Conservation (phyloP, 129 eudicot genomes). For the Helichrysum umbraculigerum region DNA sequence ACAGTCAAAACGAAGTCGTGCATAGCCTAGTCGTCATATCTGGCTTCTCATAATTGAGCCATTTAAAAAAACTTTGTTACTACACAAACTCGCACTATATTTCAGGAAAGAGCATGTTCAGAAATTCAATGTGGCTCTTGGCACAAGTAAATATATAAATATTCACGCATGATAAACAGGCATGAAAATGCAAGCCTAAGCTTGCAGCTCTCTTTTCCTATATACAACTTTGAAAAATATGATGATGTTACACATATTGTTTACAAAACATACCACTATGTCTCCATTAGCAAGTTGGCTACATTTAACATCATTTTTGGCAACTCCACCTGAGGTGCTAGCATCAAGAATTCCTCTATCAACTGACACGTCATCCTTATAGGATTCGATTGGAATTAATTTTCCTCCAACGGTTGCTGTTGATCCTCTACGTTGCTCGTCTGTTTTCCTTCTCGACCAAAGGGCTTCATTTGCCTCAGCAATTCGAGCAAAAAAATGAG, state of each 20-base stretch:
- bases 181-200: not conserved
- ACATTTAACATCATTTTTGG: slow-evolving; percentile 73
- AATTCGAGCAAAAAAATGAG: slow-evolving; percentile 86
- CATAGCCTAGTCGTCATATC: not conserved
- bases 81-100: not conserved
- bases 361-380: slow-evolving; percentile 38
- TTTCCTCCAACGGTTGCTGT: slow-evolving; percentile 32
- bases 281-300: slow-evolving; percentile 79
- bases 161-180: not conserved
- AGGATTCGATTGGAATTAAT: slow-evolving; percentile 39
- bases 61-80: not conserved
- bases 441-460: slow-evolving; percentile 72
- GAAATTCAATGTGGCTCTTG: not conserved
- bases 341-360: slow-evolving; percentile 81
- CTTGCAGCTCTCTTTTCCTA: not conserved
- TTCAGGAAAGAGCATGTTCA: not conserved
- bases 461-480: slow-evolving; percentile 70
- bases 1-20: too few relatives aligned
- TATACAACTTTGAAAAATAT: not conserved
- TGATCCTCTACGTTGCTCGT: slow-evolving; percentile 22
- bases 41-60: not conserved
- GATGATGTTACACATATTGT: not conserved
- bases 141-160: not conserved
- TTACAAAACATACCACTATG: slow-evolving; percentile 77
- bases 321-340: slow-evolving; percentile 79